Evolutionary conservation across 2,329 filamentous ascomycete species (phyloP).

Genomic region (Delphinella strobiligena): DNA sequence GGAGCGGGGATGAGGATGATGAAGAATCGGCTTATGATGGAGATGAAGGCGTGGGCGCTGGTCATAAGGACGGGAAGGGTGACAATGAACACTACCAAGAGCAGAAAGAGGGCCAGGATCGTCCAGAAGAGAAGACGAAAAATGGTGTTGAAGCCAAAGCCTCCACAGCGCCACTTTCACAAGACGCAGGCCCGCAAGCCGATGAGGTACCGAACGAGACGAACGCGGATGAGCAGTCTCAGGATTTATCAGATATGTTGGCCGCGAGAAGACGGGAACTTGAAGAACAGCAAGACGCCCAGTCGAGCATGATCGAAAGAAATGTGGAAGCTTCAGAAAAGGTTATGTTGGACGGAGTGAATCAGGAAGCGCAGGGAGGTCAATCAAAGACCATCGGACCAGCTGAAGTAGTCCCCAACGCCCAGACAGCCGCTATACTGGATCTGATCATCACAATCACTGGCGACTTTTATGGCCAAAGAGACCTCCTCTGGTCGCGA

Average conservation of each 20-base stretch:
- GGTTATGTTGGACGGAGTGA: conserved; percentile 8
- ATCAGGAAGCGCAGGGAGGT: conserved; percentile 9
- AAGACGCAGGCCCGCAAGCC: neutral
- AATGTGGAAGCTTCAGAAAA: neutral
- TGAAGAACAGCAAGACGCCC: neutral
- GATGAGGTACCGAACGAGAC: neutral
- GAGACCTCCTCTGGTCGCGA: conserved; percentile 44
- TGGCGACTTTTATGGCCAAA: conserved; percentile 81
- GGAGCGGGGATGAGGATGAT: conserved; percentile 26
- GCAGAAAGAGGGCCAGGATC: conserved; percentile 12
- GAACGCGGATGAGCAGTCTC: neutral
- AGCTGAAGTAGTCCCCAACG: conserved; percentile 10
- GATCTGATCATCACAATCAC: conserved; percentile 87
- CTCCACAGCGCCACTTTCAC: neutral
- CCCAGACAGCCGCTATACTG: conserved; percentile 51
- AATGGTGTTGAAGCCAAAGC: neutral
- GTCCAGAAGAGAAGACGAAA: conserved; percentile 11
- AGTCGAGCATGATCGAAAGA: neutral
- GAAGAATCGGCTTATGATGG: conserved; percentile 17
- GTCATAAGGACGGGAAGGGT: too few species aligned
- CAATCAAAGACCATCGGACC: too few species aligned
- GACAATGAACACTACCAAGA: conserved; percentile 13
- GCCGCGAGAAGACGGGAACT: conserved; percentile 5
- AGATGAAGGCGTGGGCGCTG: conserved; percentile 18
- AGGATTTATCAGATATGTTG: conserved; percentile 3